A percentile compares a stretch with the other conserved stretches of the same genome.
phyloP scores from a whole-genome alignment of 2,329 filamentous ascomycete genomes.

The Pseudogymnoascus sp. region DNA sequence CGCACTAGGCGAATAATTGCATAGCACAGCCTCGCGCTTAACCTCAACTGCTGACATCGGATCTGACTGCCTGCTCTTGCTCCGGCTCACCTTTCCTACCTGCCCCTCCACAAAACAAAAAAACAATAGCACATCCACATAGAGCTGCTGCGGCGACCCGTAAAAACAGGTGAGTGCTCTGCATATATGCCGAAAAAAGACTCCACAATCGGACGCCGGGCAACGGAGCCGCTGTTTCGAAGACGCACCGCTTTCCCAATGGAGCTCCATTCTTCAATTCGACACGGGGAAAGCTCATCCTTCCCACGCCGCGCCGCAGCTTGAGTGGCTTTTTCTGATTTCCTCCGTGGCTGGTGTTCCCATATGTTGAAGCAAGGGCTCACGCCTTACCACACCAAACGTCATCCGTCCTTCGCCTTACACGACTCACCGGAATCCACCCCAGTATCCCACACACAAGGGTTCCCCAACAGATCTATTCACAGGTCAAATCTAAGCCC shows the following conservation, averaged over 20 bases:
- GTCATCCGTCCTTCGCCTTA: neutral
- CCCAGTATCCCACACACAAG: neutral
- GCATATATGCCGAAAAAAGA: conserved; percentile 3
- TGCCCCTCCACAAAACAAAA: neutral
- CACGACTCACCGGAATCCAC: neutral
- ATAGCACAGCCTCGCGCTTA: conserved; percentile 6
- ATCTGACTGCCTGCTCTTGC: neutral
- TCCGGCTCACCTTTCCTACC: neutral
- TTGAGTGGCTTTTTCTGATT: neutral
- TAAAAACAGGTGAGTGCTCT: neutral
- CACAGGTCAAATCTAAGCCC: neutral
- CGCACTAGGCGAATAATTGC: neutral
- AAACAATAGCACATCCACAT: neutral
- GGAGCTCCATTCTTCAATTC: conserved; percentile 4
- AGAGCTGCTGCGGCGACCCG: neutral
- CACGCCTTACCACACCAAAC: conserved; percentile 1
- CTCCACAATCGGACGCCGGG: conserved; percentile 3
- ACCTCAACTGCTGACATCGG: neutral
- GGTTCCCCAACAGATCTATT: neutral
- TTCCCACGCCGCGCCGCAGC: neutral
- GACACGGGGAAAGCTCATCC: neutral
- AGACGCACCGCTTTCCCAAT: conserved; percentile 1
- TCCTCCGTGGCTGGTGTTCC: neutral
- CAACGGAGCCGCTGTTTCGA: neutral
- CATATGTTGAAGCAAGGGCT: neutral